Percentiles rank a stretch among this genome's conserved stretches.
These are phyloP conservation scores for Salicornia ramosissima DNA, from an alignment of 148 eudicot species.

Conservation along the genomic window DNA sequence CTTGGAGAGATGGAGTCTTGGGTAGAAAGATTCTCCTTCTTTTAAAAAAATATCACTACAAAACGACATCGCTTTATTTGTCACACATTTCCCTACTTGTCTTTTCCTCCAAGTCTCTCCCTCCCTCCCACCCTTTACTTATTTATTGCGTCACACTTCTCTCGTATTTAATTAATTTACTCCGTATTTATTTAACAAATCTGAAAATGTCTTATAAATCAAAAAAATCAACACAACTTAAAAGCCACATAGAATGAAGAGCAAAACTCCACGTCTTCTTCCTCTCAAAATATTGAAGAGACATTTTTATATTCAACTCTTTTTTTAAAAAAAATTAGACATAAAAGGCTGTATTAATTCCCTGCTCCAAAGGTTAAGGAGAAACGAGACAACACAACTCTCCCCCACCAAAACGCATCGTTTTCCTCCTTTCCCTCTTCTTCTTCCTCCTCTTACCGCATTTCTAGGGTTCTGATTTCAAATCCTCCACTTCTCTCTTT, in stretches of 20 bases:
- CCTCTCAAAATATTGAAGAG: background rate
- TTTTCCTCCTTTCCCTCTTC: constrained; percentile 9
- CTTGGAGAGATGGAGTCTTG: too few relatives aligned
- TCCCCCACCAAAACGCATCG: constrained; percentile 13
- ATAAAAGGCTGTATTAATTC: background rate
- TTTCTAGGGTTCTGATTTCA: constrained; percentile 21
- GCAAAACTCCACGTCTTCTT: background rate
- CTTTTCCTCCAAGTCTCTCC: constrained; percentile 3
- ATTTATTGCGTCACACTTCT: background rate
- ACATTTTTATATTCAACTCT: background rate
- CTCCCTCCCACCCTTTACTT: background rate
- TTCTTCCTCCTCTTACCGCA: constrained; percentile 6
- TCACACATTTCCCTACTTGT: background rate
- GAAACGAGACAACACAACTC: background rate
- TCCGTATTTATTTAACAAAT: background rate
- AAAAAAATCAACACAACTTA: too few relatives aligned
- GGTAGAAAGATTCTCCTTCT: background rate
- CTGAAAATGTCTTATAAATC: too few relatives aligned
- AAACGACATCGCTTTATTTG: background rate
- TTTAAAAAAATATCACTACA: background rate
- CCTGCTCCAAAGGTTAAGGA: constrained; percentile 31
- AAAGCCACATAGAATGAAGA: too few relatives aligned
- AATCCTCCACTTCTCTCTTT: constrained; percentile 13
- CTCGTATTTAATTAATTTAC: background rate
- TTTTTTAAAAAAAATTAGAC: background rate